phyloP scores from a whole-genome alignment of 768 basidiomycete genomes.

The Hysterangium stoloniferum region DNA sequence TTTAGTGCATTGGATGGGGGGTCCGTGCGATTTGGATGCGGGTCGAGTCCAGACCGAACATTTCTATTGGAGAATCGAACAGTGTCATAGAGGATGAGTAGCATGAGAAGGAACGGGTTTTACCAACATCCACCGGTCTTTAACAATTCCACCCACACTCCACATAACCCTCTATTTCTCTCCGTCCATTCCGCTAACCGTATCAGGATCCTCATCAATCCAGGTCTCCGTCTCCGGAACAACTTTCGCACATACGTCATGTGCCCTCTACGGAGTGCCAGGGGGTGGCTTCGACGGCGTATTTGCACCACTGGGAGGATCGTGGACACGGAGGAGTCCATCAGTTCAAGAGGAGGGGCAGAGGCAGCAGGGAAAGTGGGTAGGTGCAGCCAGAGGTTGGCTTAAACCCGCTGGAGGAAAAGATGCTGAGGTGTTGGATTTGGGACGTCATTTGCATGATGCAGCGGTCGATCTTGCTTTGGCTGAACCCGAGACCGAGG shows the following conservation, averaged over 20 bases:
- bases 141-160: slow-evolving; percentile 82
- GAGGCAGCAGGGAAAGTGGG: slow-evolving; percentile 64
- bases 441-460: not conserved
- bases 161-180: slow-evolving; percentile 51
- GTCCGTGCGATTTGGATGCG: slow-evolving; percentile 59
- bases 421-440: not conserved
- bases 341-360: slow-evolving; percentile 47
- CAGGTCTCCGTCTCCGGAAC: slow-evolving; percentile 76
- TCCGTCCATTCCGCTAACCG: slow-evolving; percentile 23
- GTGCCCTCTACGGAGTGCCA: slow-evolving; percentile 59
- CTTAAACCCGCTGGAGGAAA: not conserved
- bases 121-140: slow-evolving; percentile 90
- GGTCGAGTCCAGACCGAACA: slow-evolving; percentile 77
- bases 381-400: no score
- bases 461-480: no score
- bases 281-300: slow-evolving; percentile 9
- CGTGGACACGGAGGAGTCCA: slow-evolving; percentile 56
- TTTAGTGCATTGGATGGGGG: slow-evolving; percentile 87
- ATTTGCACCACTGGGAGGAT: slow-evolving; percentile 49
- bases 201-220: slow-evolving; percentile 58
- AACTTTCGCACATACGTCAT: slow-evolving; percentile 69
- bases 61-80: slow-evolving; percentile 49
- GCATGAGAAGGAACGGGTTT: slow-evolving; percentile 20
- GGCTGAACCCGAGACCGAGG: not conserved
- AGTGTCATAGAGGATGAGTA: not conserved